These are phyloP conservation scores for Aspergillus novofumigatus DNA, from an alignment of 2,329 filamentous ascomycete genomes.

Conservation along the genomic window DNA sequence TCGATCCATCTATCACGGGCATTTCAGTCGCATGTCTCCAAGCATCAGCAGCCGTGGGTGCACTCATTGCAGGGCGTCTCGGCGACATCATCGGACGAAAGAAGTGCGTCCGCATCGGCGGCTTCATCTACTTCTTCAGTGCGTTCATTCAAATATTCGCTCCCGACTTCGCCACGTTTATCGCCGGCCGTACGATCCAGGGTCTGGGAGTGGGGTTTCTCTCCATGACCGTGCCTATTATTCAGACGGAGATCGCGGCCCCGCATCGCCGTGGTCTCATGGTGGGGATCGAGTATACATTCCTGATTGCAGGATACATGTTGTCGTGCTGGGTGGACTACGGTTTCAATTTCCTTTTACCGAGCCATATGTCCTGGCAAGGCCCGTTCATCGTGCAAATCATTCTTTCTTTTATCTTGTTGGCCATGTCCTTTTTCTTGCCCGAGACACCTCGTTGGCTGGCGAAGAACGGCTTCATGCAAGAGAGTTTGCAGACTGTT, in stretches of 20 bases:
- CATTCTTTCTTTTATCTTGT: conserved; percentile 27
- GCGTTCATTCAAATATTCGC: conserved; percentile 38
- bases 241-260: conserved; percentile 37
- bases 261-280: conserved; percentile 35
- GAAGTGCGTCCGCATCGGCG: conserved; percentile 33
- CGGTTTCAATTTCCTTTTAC: conserved; percentile 35
- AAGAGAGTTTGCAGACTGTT: conserved; percentile 39
- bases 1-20: conserved; percentile 38
- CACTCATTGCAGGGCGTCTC: conserved; percentile 32
- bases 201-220: conserved; percentile 34
- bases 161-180: conserved; percentile 30
- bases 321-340: conserved; percentile 40
- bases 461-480: conserved; percentile 37
- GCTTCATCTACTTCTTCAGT: conserved; percentile 35
- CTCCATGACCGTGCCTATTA: conserved; percentile 35
- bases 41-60: conserved; percentile 32
- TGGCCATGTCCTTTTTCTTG: conserved; percentile 35
- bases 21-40: conserved; percentile 37
- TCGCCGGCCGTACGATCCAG: conserved; percentile 33
- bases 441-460: conserved; percentile 42
- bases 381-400: conserved; percentile 32
- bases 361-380: conserved; percentile 29
- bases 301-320: conserved; percentile 36
- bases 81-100: conserved; percentile 37
- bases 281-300: conserved; percentile 39